Base-by-base conservation (phyloP, 2,329 filamentous ascomycete species). In the Ophiostoma montium region DNA sequence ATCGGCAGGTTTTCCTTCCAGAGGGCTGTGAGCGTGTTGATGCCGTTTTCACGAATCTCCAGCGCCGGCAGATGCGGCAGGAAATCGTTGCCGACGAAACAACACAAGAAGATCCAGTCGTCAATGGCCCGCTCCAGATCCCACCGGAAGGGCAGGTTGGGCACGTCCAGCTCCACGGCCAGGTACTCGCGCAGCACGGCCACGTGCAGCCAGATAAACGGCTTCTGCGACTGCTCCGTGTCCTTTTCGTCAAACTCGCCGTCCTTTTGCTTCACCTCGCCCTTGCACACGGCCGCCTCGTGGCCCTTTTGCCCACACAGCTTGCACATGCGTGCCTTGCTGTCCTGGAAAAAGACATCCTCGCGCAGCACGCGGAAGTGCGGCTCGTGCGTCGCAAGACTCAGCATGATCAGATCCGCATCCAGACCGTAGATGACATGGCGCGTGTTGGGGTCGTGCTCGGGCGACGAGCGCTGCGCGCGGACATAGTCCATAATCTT, bases 401-500 rank as follows among this genome's bases (percentile, higher is more conserved):
- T 92, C 61, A 98, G 72, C 92, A 98, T 98, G 67, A 98, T 98
- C 57, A 98, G 72, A 74, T 98, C 92, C 52, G 92, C 94, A 70
- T 98, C 92, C 57, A 98, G 74, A 46, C 92, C 92, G 62, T 98
- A 98, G 54, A 98, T 95, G 59, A 98, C 94, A 67, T 98, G 92
- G 53, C 86, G 84, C 19, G 92, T 96, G 64, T 98, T 96, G 21
- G 92, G 92, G 60, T 98, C 83, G 65, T 98, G 88, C 55, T 94
- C 83, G 5, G 89, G 83, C 48, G 86, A 92, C 46, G 84, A 79
- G 59, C 92, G 81, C 66, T 98, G 94, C 35, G 90, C 95, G 59
- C 92, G 82, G 56, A 98, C 79, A 63, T 96, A 98, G 57, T 92
- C 82, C 92, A 98, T 98, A 61, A 98, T 96, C 67, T 98, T 98